Evolutionary conservation across 805 yeast genomes (phyloP), one percentile per base, ranked within the genome.

Genomic region (Kluyveromyces dobzhanskii): DNA sequence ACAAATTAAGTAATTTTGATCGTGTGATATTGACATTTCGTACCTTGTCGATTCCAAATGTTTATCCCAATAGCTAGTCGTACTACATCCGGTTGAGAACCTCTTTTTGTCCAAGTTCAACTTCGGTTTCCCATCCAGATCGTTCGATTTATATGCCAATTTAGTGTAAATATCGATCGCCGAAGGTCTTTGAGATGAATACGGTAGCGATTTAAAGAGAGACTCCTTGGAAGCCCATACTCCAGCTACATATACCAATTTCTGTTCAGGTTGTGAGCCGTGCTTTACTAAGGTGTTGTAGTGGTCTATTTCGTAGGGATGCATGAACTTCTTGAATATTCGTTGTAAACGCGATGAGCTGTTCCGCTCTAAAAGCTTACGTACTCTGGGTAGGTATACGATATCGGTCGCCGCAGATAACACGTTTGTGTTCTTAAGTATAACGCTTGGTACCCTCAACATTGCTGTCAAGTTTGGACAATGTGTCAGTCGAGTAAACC

Each of bases 161-260:
- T 44, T 44, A 1, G 61, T 50, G 38, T 56, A 59, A 13, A 59
- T 42, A 8, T 44, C 38, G 35, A 49, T 52, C 5, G 64, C 59
- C 4, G 64, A 56, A 4, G 58, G 60, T 21, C 53, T 25, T 2
- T 36, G 34, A 4, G 39, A 19, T 4, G 32, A 10, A 14, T 41
- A 33, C 9, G 43, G 31, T 17, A 59, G 33, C 2, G 57, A 48
- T 39, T 59, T 59, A 17, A 44, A 47, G 2, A 45, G 8, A 3
- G 59, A 44, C 38, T 59, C 64, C 39, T 59, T 59, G 2, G 52
- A 35, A 3, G 61, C 59, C 64, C 64, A 59, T 12, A 57, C 37
- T 3, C 64, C 61, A 8, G 56, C 56, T 3, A 53, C 36, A 41
- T 53, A 59, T 24, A n/a, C 14, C 17, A 35, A 19, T 18, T 21